Evolutionary conservation across 2,329 filamentous ascomycete genomes (phyloP), one percentile per base, ranked within the genome.

Genomic region (Huntiella savannae): DNA sequence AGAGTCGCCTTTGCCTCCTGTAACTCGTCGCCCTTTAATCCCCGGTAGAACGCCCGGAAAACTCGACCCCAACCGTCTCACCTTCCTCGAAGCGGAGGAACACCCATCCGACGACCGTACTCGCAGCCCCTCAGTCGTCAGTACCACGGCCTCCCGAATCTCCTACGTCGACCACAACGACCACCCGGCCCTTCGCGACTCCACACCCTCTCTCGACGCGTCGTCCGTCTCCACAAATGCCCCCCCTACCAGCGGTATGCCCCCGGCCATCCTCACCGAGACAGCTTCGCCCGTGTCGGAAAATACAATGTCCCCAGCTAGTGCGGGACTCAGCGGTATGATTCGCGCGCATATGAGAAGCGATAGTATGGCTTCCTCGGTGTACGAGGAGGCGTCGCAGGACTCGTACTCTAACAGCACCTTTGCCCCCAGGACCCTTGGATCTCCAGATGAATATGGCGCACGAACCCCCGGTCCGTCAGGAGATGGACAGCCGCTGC

Each of bases 291-390:
- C 66, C 12, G 46, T 57, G 8, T 49, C 48, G 15, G 44, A 46
- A 17, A 40, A 37, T 16, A 42, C 36, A 10, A 36, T 39, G 35
- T 38, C 48, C 16, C 44, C 43, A 8, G 32, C 33, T 36, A 43
- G 44, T 19, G 63, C 64, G 13, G 85, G 83, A 1, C 67, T 95
- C 12, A 88, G 79, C 55, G 82, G 81, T 2, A 73, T 94, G 66
- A 78, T 94, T 40, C 76, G 81, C 32, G 79, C 87, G 51, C 91
- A 96, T 64, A 64, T 96, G 36, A 77, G 91, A 43, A 76, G 76
- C 33, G 76, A 79, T 52, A 96, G 88, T 62, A 79, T 79, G 49
- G 71, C 76, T 11, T 96, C 88, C 1, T 92, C 85, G 0, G 69
- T 91, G 19, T 85, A 84, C 53, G 75, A 73, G 19, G 47, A 62